Conservation (phyloP, 2,329 filamentous ascomycete species). For the Aspergillus texensis region DNA sequence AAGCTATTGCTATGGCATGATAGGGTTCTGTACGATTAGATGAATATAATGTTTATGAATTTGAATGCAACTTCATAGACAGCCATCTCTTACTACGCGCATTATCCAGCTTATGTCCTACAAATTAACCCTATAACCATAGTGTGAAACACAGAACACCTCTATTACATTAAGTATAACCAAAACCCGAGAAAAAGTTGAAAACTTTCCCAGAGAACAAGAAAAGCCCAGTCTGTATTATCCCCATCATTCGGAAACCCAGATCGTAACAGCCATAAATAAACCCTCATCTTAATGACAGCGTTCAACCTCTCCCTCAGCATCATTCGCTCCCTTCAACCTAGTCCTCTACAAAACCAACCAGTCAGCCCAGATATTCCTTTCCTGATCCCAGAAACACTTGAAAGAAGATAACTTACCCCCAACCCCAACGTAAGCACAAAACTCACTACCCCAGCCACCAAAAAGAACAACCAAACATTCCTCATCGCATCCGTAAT, state of each 20-base stretch:
- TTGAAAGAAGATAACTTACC: background rate
- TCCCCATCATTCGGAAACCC: too few species aligned
- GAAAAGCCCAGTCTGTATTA: too few species aligned
- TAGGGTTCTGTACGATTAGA: background rate
- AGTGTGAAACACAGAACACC: too few species aligned
- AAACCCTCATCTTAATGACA: background rate
- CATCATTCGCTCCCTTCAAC: background rate
- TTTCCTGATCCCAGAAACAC: background rate
- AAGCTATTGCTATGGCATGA: too few species aligned
- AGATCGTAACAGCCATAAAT: too few species aligned
- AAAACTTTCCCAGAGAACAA: too few species aligned
- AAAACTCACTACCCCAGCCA: constrained; percentile 10
- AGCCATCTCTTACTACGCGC: too few species aligned
- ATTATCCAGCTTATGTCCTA: too few species aligned
- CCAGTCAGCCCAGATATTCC: background rate
- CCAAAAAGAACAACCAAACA: constrained; percentile 12
- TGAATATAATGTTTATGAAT: background rate
- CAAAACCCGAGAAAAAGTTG: too few species aligned
- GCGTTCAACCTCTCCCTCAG: background rate
- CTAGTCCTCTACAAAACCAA: background rate
- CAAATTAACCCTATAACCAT: too few species aligned
- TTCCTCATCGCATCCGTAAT: constrained; percentile 12
- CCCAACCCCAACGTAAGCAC: background rate
- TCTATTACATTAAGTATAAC: too few species aligned
- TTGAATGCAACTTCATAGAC: background rate